Evolutionary conservation across 768 basidiomycete species (phyloP).

Genomic region (Amyloporia xantha): DNA sequence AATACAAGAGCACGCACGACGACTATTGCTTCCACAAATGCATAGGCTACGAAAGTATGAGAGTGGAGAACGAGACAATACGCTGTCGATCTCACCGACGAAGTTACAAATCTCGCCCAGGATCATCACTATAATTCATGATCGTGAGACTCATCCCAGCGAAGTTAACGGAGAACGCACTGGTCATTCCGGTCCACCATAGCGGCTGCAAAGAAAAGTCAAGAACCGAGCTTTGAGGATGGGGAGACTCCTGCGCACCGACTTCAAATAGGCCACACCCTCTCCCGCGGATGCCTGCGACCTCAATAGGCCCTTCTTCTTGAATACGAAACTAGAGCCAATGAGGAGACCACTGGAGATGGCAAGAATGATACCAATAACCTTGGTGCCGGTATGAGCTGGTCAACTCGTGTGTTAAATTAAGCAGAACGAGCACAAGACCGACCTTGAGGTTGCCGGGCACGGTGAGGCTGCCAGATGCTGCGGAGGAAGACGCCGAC

Average conservation of each 20-base stretch:
- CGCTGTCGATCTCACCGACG: slow-evolving; percentile 46
- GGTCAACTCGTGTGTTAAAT: too few relatives aligned
- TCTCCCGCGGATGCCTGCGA: slow-evolving; percentile 82
- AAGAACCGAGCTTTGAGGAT: too few relatives aligned
- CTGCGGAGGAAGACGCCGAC: slow-evolving; percentile 15
- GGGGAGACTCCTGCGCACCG: slow-evolving; percentile 43
- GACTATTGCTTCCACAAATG: slow-evolving; percentile 87
- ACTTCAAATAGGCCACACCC: slow-evolving; percentile 93
- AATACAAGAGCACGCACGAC: slow-evolving; percentile 51
- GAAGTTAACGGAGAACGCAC: slow-evolving; percentile 35
- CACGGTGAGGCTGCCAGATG: slow-evolving; percentile 15
- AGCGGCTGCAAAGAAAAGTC: slow-evolving; percentile 41
- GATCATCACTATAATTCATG: slow-evolving; percentile 67
- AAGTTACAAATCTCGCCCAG: slow-evolving; percentile 85
- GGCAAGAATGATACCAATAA: slow-evolving; percentile 75
- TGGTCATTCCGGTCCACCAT: slow-evolving; percentile 95
- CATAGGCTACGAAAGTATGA: slow-evolving; percentile 50
- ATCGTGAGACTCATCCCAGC: background rate
- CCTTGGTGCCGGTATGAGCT: slow-evolving; percentile 37
- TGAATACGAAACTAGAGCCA: slow-evolving; percentile 91
- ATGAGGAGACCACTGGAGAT: slow-evolving; percentile 80
- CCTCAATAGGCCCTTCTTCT: slow-evolving; percentile 88
- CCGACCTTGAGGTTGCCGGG: slow-evolving; percentile 22
- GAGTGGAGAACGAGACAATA: slow-evolving; percentile 14
- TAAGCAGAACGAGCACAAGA: background rate